Evolutionary conservation across 2,329 filamentous ascomycete species (phyloP), one percentile per base, ranked within the genome.

Genomic region (Dactylellina haptotyla): DNA sequence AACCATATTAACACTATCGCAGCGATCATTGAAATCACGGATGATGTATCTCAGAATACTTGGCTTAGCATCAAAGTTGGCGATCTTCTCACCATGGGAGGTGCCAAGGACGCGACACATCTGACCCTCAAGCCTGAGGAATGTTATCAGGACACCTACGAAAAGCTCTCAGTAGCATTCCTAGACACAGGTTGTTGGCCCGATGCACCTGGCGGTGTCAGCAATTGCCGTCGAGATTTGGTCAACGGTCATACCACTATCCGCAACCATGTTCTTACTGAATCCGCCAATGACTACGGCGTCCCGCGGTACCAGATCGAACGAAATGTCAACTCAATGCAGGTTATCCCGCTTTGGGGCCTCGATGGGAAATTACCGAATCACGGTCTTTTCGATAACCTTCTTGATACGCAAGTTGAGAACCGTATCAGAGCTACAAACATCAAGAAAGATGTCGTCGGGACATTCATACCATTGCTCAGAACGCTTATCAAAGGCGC

Each of bases 281-380:
- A 86, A 79, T 84, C 84, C 4, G 84, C 84, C 6, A 85, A 85
- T 75, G 85, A 86, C 70, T 86, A 83, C 72, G 85, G 85, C 28
- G 81, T 85, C 18, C 85, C 85, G 4, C 83, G 85, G 16, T 85
- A 85, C 78, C 85, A 86, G 77, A 84, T 85, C 0, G 85, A 86
- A 78, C 82, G 82, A 76, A 86, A 85, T 65, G 82, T 86, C 8
- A 83, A 85, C 76, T 85, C 84, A 0, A 78, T 86, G 66, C 86
- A 85, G 75, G 80, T 85, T 16, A 80, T 86, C 34, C 84, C 85
- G 2, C 81, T 86, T 0, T 86, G 85, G 85, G 85, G 85, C 2
- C 78, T 86, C 53, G 85, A 86, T 69, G 83, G 83, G 53, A 81
- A 84, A 58, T 84, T 82, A 2, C 83, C 85, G 1, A 83, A 82